phyloP scores from a whole-genome alignment of 306 rosid genomes.

The Nissolia schottii region DNA sequence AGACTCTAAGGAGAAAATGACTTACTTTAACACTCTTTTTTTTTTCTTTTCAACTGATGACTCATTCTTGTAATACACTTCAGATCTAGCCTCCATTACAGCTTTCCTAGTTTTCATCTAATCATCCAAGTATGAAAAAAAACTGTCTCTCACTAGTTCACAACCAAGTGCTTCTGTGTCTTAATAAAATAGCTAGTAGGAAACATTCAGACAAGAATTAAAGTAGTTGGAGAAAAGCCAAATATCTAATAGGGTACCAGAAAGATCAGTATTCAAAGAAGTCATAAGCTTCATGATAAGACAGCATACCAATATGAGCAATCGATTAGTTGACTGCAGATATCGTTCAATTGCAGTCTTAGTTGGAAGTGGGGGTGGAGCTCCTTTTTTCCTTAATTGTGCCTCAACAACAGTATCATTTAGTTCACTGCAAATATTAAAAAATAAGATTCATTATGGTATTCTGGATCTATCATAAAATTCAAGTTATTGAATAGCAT shows the following conservation, averaged over 20 bases:
- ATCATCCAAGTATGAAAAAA: neutral
- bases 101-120: neutral
- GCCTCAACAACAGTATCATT: conserved; percentile 81
- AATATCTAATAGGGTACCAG: neutral
- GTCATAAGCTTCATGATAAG: conserved; percentile 19
- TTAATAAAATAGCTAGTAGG: neutral
- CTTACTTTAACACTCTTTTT: neutral
- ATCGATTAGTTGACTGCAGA: conserved; percentile 62
- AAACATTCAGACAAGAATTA: neutral
- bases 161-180: neutral
- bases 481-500: conserved; percentile 3
- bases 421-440: conserved; percentile 58
- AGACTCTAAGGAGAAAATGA: neutral
- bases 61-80: neutral
- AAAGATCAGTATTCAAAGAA: conserved; percentile 4
- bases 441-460: conserved; percentile 19
- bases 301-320: conserved; percentile 73
- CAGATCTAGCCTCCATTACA: conserved; percentile 1
- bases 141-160: neutral
- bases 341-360: conserved; percentile 51
- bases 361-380: conserved; percentile 63
- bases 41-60: neutral
- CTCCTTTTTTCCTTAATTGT: conserved; percentile 44
- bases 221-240: neutral
- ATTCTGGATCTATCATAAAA: conserved; percentile 7